Conservation (phyloP, 208 protist genomes). For the Borovskyia barvae region DNA sequence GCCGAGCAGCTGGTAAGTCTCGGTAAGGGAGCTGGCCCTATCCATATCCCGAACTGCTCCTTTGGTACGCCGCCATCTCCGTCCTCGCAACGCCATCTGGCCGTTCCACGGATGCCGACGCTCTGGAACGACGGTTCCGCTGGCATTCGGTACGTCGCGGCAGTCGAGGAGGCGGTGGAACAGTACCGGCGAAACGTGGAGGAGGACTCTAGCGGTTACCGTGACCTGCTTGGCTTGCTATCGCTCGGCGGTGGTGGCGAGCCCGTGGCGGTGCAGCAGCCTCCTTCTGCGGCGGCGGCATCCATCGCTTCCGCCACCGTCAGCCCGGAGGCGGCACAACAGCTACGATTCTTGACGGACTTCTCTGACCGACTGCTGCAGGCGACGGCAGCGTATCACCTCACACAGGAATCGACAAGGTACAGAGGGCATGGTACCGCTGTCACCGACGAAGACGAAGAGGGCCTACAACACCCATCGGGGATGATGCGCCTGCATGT, state of each 20-base stretch:
- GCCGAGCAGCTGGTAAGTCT: too few species aligned
- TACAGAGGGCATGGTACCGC: too few species aligned
- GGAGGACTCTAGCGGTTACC: constrained; percentile 26
- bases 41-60: constrained; percentile 4
- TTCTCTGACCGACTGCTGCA: constrained; percentile 20
- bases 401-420: constrained; percentile 9
- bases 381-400: constrained; percentile 24
- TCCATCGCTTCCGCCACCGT: constrained; percentile 4
- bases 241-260: background rate
- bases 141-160: constrained; percentile 34
- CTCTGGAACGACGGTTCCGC: constrained; percentile 42
- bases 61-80: constrained; percentile 8
- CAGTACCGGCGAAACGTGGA: constrained; percentile 29
- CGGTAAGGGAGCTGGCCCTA: too few species aligned
- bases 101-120: constrained; percentile 29
- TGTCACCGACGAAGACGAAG: too few species aligned
- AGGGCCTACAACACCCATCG: too few species aligned
- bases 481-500: too few species aligned
- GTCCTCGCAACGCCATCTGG: background rate
- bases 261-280: background rate
- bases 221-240: constrained; percentile 26
- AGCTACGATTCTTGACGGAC: constrained; percentile 20
- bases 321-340: constrained; percentile 16
- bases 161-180: constrained; percentile 32
- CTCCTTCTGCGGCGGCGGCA: background rate